Evolutionary conservation across 805 yeast species (phyloP), one percentile per base, ranked within the genome.

Genomic region (Hanseniaspora guilliermondii): DNA sequence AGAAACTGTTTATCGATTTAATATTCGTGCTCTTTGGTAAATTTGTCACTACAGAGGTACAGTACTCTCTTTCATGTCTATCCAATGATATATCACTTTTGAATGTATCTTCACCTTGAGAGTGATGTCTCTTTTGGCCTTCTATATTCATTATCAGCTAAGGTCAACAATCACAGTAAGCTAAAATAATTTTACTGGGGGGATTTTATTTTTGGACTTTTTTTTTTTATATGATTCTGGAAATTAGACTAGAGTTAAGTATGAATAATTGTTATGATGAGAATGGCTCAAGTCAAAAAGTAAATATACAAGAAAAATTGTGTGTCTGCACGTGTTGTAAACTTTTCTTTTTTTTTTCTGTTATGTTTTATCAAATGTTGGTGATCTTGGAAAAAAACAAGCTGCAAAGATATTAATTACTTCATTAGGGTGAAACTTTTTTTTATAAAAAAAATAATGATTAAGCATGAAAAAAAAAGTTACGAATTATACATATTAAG

Each of bases 1-100:
- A 83, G 52, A 77, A 73, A 1, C 61, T 59, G 2, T 58, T 53
- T 0, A 84, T 49, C 3, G 71, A 70, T 2, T 59, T 56, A 49
- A 76, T 76, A 9, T 72, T 68, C 2, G 67, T 63, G 7, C 65
- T 62, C 0, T 56, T 37, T 0, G 83, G 76, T 2, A 85, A 59
- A 39, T 76, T 73, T 0, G 67, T 63, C 0, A 83, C 79, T n/a
- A 78, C 65, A 0, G 85, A 74, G 0, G 85, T 73, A 16, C 73
- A 69, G 25, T 75, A 68, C 64, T 86, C 94, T 61, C 94, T 66
- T 53, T 78, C 49, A 3, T 47, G 22, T 37, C 49, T 36, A 9
- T 52, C 16, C 22, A 52, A 33, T 2, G 17, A 42, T 42, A 25
- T 25, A 3, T 42, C 35, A 8, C 27, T 17, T 4, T n/a, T 11